Evolutionary conservation across 805 yeast genomes (phyloP).

Genomic region (Scheffersomyces stipitis): DNA sequence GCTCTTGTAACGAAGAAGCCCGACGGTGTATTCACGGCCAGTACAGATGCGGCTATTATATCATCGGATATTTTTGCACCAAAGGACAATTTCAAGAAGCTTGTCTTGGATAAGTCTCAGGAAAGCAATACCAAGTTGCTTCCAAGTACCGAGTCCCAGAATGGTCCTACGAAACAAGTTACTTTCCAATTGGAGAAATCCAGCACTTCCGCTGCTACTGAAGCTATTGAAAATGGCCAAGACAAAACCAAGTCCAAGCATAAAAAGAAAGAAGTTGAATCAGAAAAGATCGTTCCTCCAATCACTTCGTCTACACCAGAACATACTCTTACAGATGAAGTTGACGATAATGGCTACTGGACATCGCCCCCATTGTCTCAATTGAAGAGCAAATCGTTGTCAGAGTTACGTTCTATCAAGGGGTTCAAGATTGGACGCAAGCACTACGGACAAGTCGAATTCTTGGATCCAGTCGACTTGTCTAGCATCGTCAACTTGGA

Average conservation of each 20-base stretch:
- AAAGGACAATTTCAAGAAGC: conserved; percentile 50
- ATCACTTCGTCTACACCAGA: conserved; percentile 7
- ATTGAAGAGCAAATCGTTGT: conserved; percentile 55
- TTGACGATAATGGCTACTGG: conserved; percentile 81
- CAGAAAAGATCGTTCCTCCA: too few relatives aligned
- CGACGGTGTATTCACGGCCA: conserved; percentile 32
- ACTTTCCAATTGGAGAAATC: conserved; percentile 25
- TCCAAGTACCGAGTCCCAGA: conserved; percentile 3
- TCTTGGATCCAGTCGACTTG: conserved; percentile 80
- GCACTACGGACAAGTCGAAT: conserved; percentile 75
- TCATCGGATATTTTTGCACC: conserved; percentile 74
- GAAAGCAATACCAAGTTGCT: conserved; percentile 8
- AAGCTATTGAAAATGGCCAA: conserved; percentile 1
- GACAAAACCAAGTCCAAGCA: conserved; percentile 1
- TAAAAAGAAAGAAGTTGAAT: not conserved
- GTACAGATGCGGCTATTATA: conserved; percentile 67
- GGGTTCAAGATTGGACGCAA: conserved; percentile 76
- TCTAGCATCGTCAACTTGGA: conserved; percentile 61
- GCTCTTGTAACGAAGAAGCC: conserved; percentile 4
- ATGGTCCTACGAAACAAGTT: conserved; percentile 27
- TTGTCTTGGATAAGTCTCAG: conserved; percentile 50
- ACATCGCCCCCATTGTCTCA: conserved; percentile 73
- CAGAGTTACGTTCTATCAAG: conserved; percentile 62
- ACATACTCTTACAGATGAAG: conserved; percentile 22
- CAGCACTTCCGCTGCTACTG: not conserved